Evolutionary conservation across 2,329 filamentous ascomycete species (phyloP), one percentile per base, ranked within the genome.

Genomic region (Aspergillus transmontanensis): DNA sequence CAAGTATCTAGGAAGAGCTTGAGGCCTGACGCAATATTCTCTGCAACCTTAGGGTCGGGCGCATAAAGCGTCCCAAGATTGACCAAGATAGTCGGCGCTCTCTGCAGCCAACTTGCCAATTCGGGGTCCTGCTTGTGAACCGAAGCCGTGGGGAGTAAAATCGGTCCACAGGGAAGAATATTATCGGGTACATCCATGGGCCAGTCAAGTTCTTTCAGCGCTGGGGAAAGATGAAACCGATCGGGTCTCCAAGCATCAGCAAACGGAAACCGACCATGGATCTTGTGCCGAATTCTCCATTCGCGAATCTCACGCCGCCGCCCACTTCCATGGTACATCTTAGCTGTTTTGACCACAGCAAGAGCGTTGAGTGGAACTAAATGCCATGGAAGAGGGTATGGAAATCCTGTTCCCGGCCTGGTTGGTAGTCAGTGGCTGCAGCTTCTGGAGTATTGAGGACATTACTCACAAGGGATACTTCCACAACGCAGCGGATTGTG

Each of bases 131-230:
- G 72, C 19, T 79, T 71, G 14, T 69, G 54, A 0, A 84, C 73
- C 0, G 78, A 61, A 0, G 67, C 59, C 1, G 74, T 72, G 0
- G 72, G 68, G 0, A 80, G 73, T 4, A 83, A 66, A 12, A 86
- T 84, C 0, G 84, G 84, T 0, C 83, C 83, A 61, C 82, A 84
- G 1, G 77, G 68, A 1, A 78, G 72, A 11, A 85, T 72, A 56
- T 84, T 79, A 0, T 71, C 59, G 0, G 80, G 80, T 2, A 81
- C 71, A 1, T 73, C 60, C 12, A 80, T 66, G 0, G 76, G 83
- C 69, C 76, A 84, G 50, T 84, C 81, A 28, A 76, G 71, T 41
- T 78, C 72, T 54, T 69, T 69, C 43, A 74, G 67, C 5, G 72
- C 74, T 0, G 73, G 70, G 0, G 74, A 71, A 28, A 78, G 72